A percentile compares a stretch with the other conserved stretches of the same genome.
phyloP scores from a whole-genome alignment of 2,329 filamentous ascomycete genomes.

The Madurella fahalii region DNA sequence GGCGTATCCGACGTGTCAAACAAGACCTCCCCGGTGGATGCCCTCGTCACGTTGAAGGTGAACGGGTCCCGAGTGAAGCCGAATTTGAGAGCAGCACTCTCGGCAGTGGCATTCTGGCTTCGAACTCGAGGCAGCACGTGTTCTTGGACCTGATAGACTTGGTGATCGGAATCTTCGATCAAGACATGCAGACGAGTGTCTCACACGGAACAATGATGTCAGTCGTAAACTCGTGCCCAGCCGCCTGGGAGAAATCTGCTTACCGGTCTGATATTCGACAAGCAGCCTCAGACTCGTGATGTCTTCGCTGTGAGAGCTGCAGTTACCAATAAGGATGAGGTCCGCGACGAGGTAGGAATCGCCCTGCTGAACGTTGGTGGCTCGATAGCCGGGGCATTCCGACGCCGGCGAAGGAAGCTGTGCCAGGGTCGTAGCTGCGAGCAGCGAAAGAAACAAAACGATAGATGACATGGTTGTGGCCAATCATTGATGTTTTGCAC shows the following conservation, averaged over 20 bases:
- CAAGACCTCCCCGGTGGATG: slow-evolving; percentile 45
- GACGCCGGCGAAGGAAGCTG: neutral
- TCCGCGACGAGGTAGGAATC: slow-evolving; percentile 60
- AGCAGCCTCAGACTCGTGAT: slow-evolving; percentile 43
- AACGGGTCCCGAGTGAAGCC: slow-evolving; percentile 45
- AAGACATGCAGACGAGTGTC: slow-evolving; percentile 57
- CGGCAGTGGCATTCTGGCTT: slow-evolving; percentile 28
- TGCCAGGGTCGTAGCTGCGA: neutral
- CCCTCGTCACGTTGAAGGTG: slow-evolving; percentile 54
- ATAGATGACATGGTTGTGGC: neutral
- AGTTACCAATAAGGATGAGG: slow-evolving; percentile 61
- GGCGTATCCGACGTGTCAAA: slow-evolving; percentile 49
- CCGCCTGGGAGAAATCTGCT: neutral
- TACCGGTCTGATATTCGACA: slow-evolving; percentile 34
- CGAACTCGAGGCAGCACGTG: slow-evolving; percentile 60
- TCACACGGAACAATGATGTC: neutral
- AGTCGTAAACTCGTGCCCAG: neutral
- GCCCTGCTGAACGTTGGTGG: slow-evolving; percentile 54
- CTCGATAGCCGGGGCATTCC: slow-evolving; percentile 64
- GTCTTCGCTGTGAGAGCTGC: slow-evolving; percentile 73
- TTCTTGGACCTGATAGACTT: slow-evolving; percentile 71
- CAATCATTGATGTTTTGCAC: neutral
- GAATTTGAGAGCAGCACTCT: slow-evolving; percentile 42
- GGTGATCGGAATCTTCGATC: slow-evolving; percentile 65
- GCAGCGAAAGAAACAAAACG: neutral